Percentiles rank a stretch among this genome's conserved stretches.
These are phyloP conservation scores for Apiotrichum brassicae DNA, from an alignment of 1,284 basidiomycete genomes.

Conservation along the genomic window DNA sequence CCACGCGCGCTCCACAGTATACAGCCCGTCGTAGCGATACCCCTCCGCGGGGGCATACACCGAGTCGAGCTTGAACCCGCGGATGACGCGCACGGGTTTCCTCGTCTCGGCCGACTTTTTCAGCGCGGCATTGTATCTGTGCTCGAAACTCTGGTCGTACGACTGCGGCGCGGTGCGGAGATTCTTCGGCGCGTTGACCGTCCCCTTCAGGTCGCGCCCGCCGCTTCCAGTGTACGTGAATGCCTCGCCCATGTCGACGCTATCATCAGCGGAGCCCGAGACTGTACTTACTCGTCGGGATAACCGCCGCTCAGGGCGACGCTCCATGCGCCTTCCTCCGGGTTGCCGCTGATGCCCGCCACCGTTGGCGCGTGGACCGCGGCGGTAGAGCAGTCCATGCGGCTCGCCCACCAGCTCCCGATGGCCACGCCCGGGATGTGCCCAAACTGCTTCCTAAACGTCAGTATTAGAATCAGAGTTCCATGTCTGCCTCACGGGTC, in stretches of 20 bases:
- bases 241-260: constrained; percentile 36
- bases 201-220: constrained; percentile 42
- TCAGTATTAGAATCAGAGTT: neutral
- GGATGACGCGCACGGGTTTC: constrained; percentile 47
- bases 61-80: constrained; percentile 47
- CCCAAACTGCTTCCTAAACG: constrained; percentile 27
- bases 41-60: constrained; percentile 29
- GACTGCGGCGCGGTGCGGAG: constrained; percentile 48
- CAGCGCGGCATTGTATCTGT: constrained; percentile 42
- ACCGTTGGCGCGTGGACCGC: constrained; percentile 39
- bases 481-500: constrained; percentile 26
- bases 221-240: constrained; percentile 41
- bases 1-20: constrained; percentile 40
- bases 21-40: constrained; percentile 50
- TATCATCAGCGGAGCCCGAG: neutral
- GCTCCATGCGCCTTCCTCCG: constrained; percentile 38
- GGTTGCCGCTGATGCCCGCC: constrained; percentile 36
- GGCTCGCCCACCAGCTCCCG: constrained; percentile 33
- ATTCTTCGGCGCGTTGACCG: constrained; percentile 41
- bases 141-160: constrained; percentile 44
- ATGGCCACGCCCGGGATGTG: constrained; percentile 36
- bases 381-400: constrained; percentile 38
- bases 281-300: constrained; percentile 32
- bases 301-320: constrained; percentile 48
- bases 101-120: constrained; percentile 37